Evolutionary conservation across 495 filamentous ascomycete species (phyloP).

Genomic region (Podospora pseudocomata): DNA sequence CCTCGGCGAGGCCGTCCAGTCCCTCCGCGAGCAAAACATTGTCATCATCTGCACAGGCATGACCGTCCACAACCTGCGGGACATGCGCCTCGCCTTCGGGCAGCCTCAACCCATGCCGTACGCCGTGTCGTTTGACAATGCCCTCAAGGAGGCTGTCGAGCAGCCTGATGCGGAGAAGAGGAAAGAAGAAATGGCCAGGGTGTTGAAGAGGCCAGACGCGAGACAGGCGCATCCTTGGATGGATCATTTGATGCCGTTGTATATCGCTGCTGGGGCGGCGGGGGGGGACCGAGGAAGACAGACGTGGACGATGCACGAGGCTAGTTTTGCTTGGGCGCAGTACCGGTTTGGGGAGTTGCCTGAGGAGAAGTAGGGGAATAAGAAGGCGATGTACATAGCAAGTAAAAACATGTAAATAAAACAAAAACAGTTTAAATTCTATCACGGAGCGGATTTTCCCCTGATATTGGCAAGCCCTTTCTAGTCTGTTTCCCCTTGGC

Average conservation of each 20-base stretch:
- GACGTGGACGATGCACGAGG: slow-evolving; percentile 63
- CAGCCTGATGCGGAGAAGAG: slow-evolving; percentile 48
- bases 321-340: slow-evolving; percentile 69
- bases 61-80: slow-evolving; percentile 82
- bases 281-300: slow-evolving; percentile 58
- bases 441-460: background rate
- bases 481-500: background rate
- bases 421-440: background rate
- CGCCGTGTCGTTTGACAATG: slow-evolving; percentile 70
- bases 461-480: background rate
- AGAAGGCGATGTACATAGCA: background rate
- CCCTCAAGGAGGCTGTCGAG: slow-evolving; percentile 66
- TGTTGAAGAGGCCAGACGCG: slow-evolving; percentile 63
- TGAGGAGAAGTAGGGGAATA: slow-evolving; percentile 14
- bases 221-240: slow-evolving; percentile 71
- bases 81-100: slow-evolving; percentile 49
- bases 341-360: slow-evolving; percentile 67
- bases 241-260: slow-evolving; percentile 77
- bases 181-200: slow-evolving; percentile 55
- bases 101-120: slow-evolving; percentile 58
- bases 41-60: slow-evolving; percentile 78
- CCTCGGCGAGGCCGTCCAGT: slow-evolving; percentile 64
- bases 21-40: slow-evolving; percentile 67
- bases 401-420: background rate
- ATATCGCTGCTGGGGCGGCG: slow-evolving; percentile 69